Base-by-base conservation (phyloP, 2,329 filamentous ascomycete genomes). In the Colletotrichum eremochloae region DNA sequence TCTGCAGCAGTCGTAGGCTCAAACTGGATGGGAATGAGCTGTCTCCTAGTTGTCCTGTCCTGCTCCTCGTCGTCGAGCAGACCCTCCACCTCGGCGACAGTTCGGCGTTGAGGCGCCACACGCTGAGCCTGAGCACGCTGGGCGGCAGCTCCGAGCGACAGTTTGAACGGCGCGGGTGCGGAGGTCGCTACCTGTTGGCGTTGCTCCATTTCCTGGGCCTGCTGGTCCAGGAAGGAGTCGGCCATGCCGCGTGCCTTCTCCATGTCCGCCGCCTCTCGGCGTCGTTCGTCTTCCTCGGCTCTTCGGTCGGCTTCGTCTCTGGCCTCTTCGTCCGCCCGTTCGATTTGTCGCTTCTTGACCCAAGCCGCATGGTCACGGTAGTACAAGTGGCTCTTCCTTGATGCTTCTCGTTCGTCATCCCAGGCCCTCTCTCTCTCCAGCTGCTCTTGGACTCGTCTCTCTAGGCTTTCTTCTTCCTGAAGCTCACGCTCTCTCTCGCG, bases 1-100 rank as follows among this genome's bases (percentile, higher is more conserved):
- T 89, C 87, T 52, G 91, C 89, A 71, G 90, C 89, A 14, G 89
- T 86, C 14, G 89, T 86, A 6, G 91, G 90, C 80, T 95, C 93
- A 80, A 94, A 94, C 78, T 94, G 92, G 80, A 96, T 95, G 3
- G 94, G 93, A 46, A 96, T 88, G 63, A 97, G 91, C 70, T 92
- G 92, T 9, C 94, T 90, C 82, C 92, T 94, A 6, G 89, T 89
- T 31, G 88, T 88, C 62, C 87, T 85, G 62, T 93, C 89, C 74
- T 96, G 93, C 79, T 98, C 96, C 81, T 98, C 96, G 81, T 98
- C 95, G 83, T 98, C 96, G 75, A 99, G 86, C 0, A 99, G 86
- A 42, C 94, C 94, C 85, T 98, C 96, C 67, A 99, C 94, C 80
- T 99, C 96, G 68, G 95, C 95, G 74, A 97, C 92, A 0, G 94